Conservation (phyloP, 2,329 filamentous ascomycete genomes). For the Trichoderma koningiopsis region DNA sequence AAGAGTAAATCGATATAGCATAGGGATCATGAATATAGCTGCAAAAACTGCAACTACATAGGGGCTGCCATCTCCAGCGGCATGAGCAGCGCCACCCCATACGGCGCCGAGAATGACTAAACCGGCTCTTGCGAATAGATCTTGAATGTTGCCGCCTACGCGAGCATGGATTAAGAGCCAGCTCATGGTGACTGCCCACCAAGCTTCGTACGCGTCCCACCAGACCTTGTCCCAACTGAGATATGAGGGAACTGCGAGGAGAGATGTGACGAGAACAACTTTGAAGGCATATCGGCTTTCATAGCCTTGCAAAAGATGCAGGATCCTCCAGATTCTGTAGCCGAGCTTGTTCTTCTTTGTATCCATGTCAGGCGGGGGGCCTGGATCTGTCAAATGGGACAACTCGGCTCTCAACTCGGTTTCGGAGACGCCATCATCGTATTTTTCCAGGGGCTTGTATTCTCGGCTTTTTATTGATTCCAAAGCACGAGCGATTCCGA, state of each 20-base stretch:
- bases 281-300: conserved; percentile 61
- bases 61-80: conserved; percentile 54
- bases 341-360: conserved; percentile 45
- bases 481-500: conserved; percentile 47
- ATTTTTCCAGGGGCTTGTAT: conserved; percentile 38
- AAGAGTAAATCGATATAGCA: conserved; percentile 59
- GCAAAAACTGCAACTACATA: conserved; percentile 59
- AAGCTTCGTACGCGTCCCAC: conserved; percentile 59
- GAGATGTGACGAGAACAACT: conserved; percentile 52
- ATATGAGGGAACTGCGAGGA: conserved; percentile 59
- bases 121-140: conserved; percentile 54
- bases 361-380: conserved; percentile 39
- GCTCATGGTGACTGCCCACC: conserved; percentile 61
- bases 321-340: conserved; percentile 51
- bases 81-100: conserved; percentile 57
- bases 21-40: conserved; percentile 59
- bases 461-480: conserved; percentile 46
- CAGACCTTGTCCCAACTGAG: conserved; percentile 47
- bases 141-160: conserved; percentile 60
- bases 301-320: conserved; percentile 59
- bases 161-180: conserved; percentile 56
- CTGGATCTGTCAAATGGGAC: conserved; percentile 42
- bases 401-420: conserved; percentile 3
- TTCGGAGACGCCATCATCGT: conserved; percentile 11
- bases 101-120: conserved; percentile 54